These are phyloP conservation scores for Pythium pyrilobum DNA, from an alignment of 352 stramenopile species.

Conservation along the genomic window DNA sequence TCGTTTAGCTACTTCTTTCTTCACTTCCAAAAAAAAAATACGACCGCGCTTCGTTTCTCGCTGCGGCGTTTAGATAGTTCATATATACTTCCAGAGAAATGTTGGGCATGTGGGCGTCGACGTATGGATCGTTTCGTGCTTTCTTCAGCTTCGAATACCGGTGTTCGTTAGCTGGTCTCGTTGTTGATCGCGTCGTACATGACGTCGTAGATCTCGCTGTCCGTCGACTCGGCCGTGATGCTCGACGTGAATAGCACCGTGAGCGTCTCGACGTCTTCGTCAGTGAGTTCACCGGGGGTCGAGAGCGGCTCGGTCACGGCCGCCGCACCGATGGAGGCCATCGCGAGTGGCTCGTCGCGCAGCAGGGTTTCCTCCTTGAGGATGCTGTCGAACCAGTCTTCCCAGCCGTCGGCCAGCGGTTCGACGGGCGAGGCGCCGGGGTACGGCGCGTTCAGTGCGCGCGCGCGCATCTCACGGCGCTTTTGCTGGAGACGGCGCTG, in stretches of 20 bases:
- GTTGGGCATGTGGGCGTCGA: no score
- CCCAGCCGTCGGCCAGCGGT: conserved; percentile 1
- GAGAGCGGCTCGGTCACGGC: conserved; percentile 4
- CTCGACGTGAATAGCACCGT: conserved; percentile 11
- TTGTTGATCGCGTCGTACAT: conserved; percentile 5
- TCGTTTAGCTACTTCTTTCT: no score
- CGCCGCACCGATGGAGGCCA: neutral
- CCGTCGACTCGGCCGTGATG: conserved; percentile 9
- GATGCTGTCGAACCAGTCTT: conserved; percentile 9
- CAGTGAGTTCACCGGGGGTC: neutral
- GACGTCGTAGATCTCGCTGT: conserved; percentile 13
- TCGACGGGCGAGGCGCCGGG: neutral
- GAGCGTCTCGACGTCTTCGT: conserved; percentile 11
- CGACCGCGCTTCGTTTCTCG: no score
- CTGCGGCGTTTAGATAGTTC: no score
- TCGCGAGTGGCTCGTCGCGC: conserved; percentile 2
- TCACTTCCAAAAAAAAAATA: no score
- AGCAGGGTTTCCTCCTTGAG: neutral
- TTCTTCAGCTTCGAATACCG: neutral
- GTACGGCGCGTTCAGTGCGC: conserved; percentile 3
- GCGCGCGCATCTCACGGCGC: conserved; percentile 18
- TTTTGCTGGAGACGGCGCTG: conserved; percentile 41
- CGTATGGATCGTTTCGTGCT: no score
- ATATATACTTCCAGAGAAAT: no score
- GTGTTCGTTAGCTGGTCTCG: neutral